Base-by-base conservation (phyloP, 2,329 filamentous ascomycete genomes). In the Paraphaeosphaeria minitans region DNA sequence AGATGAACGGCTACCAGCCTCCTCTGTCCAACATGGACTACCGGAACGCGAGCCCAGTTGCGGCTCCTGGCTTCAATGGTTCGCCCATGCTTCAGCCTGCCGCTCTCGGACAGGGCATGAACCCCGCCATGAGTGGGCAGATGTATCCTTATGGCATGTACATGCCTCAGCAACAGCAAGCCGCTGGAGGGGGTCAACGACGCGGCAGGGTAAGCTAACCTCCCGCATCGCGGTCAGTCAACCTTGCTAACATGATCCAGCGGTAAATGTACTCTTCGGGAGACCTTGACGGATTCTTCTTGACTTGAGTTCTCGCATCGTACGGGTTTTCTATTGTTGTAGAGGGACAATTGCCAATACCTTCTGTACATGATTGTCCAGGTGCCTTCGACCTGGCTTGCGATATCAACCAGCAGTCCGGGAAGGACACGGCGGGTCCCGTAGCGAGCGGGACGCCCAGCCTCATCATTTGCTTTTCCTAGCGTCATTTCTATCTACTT, bases 101-200 rank as follows among this genome's bases (percentile, higher is more conserved):
- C 48, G 74, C 69, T 37, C 83, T 81, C 56, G 76, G 77, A 8
- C 74, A 74, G 57, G 71, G 70, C 39, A 73, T 75, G 65, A 63
- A 58, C 3, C 71, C 69, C 24, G 69, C 70, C 22, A 72, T 75
- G 70, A 67, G 66, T 35, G 65, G 19, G 9, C 70, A 66, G 46
- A 75, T 72, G 64, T 85, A 85, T 71, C 81, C 81, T 56, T 85
- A 85, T 70, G 79, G 81, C 63, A 79, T 82, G 66, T 81, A 83
- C 62, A 81, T 80, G 69, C 80, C 81, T 53, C 79, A 75, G 55
- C 75, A 82, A 66, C 70, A 73, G 47, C 69, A 72, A 57, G 70
- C 66, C 55, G 71, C 77, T 58, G 81, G 80, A 66, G 82, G 81
- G 64, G 81, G 81, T 58, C 80, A 83, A 67, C 81, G 84, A 63